A percentile compares a stretch with the other conserved stretches of the same genome.
These are phyloP conservation scores for Talaromyces adpressus DNA, from an alignment of 495 filamentous ascomycete genomes.

Conservation along the genomic window DNA sequence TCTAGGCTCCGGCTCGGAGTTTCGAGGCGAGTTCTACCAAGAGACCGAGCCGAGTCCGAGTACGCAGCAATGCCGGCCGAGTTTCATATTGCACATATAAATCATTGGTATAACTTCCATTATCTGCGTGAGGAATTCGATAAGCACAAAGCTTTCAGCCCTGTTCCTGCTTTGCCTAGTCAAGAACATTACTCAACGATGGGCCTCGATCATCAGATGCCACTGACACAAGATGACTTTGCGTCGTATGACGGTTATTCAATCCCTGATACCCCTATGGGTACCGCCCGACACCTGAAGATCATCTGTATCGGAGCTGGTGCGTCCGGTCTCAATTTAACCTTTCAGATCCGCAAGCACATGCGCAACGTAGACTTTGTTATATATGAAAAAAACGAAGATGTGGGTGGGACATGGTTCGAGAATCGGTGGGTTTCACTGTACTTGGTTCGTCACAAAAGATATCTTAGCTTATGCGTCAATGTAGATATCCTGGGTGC, in stretches of 20 bases:
- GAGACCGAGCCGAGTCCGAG: no score
- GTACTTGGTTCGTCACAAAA: conserved; percentile 13
- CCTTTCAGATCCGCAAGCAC: conserved; percentile 41
- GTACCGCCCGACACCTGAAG: conserved; percentile 18
- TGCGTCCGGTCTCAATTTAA: conserved; percentile 46
- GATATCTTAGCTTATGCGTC: neutral
- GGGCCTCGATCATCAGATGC: neutral
- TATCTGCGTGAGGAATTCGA: neutral
- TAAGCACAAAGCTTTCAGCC: neutral
- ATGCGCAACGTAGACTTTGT: conserved; percentile 44
- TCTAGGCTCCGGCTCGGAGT: no score
- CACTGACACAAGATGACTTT: neutral
- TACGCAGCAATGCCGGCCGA: no score
- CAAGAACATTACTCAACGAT: neutral
- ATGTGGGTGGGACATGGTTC: conserved; percentile 57
- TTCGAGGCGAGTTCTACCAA: no score
- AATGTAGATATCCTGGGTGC: neutral
- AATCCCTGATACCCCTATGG: neutral
- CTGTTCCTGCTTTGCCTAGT: neutral
- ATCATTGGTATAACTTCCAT: neutral
- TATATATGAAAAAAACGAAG: conserved; percentile 65
- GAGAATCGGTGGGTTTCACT: conserved; percentile 45
- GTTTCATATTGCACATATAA: neutral
- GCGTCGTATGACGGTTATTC: neutral
- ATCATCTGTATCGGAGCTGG: conserved; percentile 55